Conservation (phyloP, 768 basidiomycete genomes). For the Cyathus striatus region DNA sequence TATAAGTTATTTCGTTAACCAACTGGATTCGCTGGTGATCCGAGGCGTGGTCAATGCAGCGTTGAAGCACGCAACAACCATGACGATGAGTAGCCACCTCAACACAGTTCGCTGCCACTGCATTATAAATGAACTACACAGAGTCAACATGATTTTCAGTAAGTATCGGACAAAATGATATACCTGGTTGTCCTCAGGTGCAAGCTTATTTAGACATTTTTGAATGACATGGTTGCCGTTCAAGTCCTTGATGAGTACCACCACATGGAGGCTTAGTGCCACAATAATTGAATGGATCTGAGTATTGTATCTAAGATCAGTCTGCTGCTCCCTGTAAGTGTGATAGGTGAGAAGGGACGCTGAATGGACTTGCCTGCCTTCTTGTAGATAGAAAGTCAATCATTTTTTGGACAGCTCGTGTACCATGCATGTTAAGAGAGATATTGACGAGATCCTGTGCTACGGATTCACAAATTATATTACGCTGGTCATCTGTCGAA, state of each 20-base stretch:
- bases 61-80: slow-evolving; percentile 96
- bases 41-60: slow-evolving; percentile 97
- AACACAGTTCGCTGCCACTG: slow-evolving; percentile 97
- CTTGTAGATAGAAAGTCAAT: slow-evolving; percentile 97
- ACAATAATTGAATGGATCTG: slow-evolving; percentile 97
- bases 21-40: slow-evolving; percentile 93
- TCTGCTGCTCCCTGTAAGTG: slow-evolving; percentile 57
- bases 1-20: slow-evolving; percentile 98
- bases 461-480: slow-evolving; percentile 95
- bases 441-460: slow-evolving; percentile 97
- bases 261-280: slow-evolving; percentile 95
- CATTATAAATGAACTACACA: slow-evolving; percentile 93
- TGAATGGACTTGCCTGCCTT: slow-evolving; percentile 68
- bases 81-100: slow-evolving; percentile 98
- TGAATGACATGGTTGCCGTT: slow-evolving; percentile 98
- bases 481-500: slow-evolving; percentile 96
- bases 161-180: slow-evolving; percentile 1
- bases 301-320: slow-evolving; percentile 77
- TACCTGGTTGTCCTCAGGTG: slow-evolving; percentile 98
- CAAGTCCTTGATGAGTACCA: slow-evolving; percentile 97
- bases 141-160: slow-evolving; percentile 1
- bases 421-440: slow-evolving; percentile 99
- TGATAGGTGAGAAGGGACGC: slow-evolving; percentile 28
- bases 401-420: slow-evolving; percentile 99
- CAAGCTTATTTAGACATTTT: slow-evolving; percentile 97